Conservation (phyloP, 1,284 basidiomycete species). For the Cystobasidium slooffiae region DNA sequence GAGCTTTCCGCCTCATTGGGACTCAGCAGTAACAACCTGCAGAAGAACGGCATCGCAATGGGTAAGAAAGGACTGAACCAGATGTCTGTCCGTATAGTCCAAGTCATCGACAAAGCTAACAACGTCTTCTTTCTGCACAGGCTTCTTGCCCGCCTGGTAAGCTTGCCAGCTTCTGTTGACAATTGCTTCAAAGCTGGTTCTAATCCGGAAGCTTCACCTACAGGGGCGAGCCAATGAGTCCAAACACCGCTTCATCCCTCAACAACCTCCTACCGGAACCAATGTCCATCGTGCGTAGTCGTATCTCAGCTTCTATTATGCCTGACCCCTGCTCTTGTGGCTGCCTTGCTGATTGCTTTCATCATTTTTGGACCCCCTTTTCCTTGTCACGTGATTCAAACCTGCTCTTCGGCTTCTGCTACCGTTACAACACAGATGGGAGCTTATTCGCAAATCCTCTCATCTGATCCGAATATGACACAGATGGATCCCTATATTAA, state of each 20-base stretch:
- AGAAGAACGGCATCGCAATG: conserved; percentile 44
- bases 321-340: background rate
- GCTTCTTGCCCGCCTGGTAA: conserved; percentile 40
- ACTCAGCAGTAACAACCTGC: conserved; percentile 31
- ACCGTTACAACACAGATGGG: conserved; percentile 26
- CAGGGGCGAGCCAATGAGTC: conserved; percentile 41
- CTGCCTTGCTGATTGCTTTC: conserved; percentile 6
- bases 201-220: conserved; percentile 1
- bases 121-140: conserved; percentile 1
- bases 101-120: background rate
- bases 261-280: conserved; percentile 39
- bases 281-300: conserved; percentile 38
- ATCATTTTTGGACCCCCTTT: background rate
- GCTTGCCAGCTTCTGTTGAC: conserved; percentile 10
- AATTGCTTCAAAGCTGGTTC: background rate
- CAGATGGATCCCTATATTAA: conserved; percentile 37
- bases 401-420: too few species aligned
- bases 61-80: conserved; percentile 15
- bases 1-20: conserved; percentile 17
- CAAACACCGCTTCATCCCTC: conserved; percentile 39
- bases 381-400: conserved; percentile 14
- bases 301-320: background rate
- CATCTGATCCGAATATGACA: conserved; percentile 39
- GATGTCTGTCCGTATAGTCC: background rate
- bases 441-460: conserved; percentile 33